Evolutionary conservation across 208 protist species (phyloP), one percentile per base, ranked within the genome.

Genomic region (Wallacemonas rigidus): DNA sequence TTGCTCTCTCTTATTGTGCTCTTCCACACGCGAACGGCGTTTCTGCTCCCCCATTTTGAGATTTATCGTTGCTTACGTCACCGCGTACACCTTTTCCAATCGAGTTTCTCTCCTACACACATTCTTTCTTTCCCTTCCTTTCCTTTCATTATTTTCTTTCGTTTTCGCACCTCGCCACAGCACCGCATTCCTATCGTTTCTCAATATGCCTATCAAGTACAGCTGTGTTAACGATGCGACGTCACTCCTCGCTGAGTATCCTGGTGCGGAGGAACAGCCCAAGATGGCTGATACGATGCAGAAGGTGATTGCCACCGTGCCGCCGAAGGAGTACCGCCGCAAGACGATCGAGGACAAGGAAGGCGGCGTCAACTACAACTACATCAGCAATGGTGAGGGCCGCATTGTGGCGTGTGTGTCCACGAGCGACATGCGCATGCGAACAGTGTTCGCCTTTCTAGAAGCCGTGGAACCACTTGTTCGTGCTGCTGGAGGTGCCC

Each of bases 321-420:
- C 92, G 9, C 69, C 83, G 7, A 86, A 87, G 43, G 88, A 95
- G 75, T 97, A 97, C 79, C 92, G 92, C 26, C 86, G 88, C 47
- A 94, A 95, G 63, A 94, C 90, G 8, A 90, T 97, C 67, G 92
- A 97, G 73, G 92, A 97, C 74, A 94, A 90, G 76, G 90, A 97
- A 14, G 88, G 90, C 9, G 92, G 92, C 26, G 87, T 97, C 4
- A 94, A 95, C 75, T 97, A 94, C 79, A 88, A 95, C 83, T 97
- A 97, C 82, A 95, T 97, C 83, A 90, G 87, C 76, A 95, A 94
- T 69, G 92, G 92, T 12, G 90, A 95, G 69, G 92, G 92, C 14
- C 87, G 87, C 68, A 90, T 95, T 43, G 88, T 97, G 8, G 90
- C 86, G 2, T 97, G 92, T 39, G 92, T 94, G 54, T 91, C 92